Evolutionary conservation across 345 rosid genomes (phyloP).

Genomic region (Melastoma malabathricum): DNA sequence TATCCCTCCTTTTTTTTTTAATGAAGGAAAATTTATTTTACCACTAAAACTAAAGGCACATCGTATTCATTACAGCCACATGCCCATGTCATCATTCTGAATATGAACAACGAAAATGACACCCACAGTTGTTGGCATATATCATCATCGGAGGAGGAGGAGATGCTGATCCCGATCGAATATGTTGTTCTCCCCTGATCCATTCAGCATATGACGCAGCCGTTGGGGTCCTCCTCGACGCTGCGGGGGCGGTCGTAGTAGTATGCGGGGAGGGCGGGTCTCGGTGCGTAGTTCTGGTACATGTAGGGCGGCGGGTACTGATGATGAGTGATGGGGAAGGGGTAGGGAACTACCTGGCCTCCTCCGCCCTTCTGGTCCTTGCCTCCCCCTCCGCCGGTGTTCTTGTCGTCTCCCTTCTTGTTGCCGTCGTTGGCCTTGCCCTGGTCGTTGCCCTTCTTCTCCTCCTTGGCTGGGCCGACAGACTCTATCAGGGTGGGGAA

Average conservation of each 20-base stretch:
- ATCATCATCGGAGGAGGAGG: too few relatives aligned
- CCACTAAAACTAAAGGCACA: too few relatives aligned
- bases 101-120: too few relatives aligned
- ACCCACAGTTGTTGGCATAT: too few relatives aligned
- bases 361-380: not conserved
- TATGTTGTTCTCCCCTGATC: too few relatives aligned
- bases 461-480: slow-evolving; percentile 16
- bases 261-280: not conserved
- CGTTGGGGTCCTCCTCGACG: slow-evolving; percentile 12
- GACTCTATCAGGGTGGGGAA: slow-evolving; percentile 3
- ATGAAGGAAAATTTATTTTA: too few relatives aligned
- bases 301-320: not conserved
- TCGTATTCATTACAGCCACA: too few relatives aligned
- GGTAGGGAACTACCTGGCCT: not conserved
- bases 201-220: slow-evolving; percentile 11
- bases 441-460: slow-evolving; percentile 8
- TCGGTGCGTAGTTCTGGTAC: not conserved
- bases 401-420: slow-evolving; percentile 2
- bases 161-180: too few relatives aligned
- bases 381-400: not conserved
- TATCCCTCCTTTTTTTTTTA: too few relatives aligned
- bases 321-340: not conserved
- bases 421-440: not conserved
- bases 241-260: not conserved
- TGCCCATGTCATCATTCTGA: too few relatives aligned